A percentile compares a stretch with the other conserved stretches of the same genome.
phyloP scores from a whole-genome alignment of 2,329 filamentous ascomycete species.

The Herpotrichia juniperi region DNA sequence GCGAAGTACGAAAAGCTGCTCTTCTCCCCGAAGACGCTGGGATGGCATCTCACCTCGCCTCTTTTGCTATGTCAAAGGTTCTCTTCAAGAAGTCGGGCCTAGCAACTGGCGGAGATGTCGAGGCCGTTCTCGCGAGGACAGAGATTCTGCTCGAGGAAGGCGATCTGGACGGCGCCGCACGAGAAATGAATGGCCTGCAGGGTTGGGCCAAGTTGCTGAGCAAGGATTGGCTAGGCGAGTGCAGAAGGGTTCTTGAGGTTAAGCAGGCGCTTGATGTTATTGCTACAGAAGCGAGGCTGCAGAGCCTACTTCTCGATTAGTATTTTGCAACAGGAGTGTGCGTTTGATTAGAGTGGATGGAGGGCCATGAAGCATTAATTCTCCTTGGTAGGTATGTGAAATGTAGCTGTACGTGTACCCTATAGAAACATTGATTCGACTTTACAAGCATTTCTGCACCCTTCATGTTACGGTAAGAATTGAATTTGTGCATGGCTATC shows the following conservation, averaged over 20 bases:
- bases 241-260: conserved; percentile 90
- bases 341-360: background rate
- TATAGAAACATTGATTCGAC: conserved; percentile 1
- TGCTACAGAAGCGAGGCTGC: conserved; percentile 85
- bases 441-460: no score
- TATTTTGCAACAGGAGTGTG: background rate
- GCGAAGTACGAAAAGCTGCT: conserved; percentile 91
- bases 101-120: conserved; percentile 84
- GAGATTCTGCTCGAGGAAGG: conserved; percentile 93
- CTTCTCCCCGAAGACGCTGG: conserved; percentile 92
- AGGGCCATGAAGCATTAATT: background rate
- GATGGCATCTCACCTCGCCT: conserved; percentile 91
- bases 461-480: no score
- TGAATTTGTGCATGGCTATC: no score
- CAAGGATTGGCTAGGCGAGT: conserved; percentile 91
- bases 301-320: conserved; percentile 83
- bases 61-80: conserved; percentile 86
- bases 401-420: conserved; percentile 9
- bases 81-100: conserved; percentile 88
- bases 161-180: conserved; percentile 84
- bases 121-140: conserved; percentile 88
- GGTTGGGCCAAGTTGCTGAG: conserved; percentile 97
- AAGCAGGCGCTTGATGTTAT: conserved; percentile 96
- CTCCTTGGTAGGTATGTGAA: conserved; percentile 13
- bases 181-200: conserved; percentile 91